Evolutionary conservation across 2,329 filamentous ascomycete species (phyloP).

Genomic region (Ceratocystis eucalypticola): DNA sequence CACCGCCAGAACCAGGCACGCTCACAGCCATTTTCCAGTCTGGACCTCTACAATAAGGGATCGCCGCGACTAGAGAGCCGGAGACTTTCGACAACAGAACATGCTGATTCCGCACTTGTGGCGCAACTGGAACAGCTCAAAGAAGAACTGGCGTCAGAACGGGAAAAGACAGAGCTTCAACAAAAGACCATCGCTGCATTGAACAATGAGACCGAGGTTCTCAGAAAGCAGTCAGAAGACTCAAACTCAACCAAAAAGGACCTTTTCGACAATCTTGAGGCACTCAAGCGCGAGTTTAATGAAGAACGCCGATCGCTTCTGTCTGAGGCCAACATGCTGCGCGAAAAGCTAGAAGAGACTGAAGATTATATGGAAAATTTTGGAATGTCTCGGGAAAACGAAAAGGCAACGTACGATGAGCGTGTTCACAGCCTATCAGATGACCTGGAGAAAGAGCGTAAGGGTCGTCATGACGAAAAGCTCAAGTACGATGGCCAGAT

Average conservation of each 20-base stretch:
- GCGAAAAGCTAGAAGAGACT: constrained; percentile 66
- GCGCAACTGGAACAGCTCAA: constrained; percentile 44
- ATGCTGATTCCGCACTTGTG: neutral
- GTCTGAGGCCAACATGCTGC: constrained; percentile 62
- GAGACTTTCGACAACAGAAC: constrained; percentile 27
- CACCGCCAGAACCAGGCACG: constrained; percentile 59
- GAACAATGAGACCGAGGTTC: neutral
- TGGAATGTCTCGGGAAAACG: constrained; percentile 69
- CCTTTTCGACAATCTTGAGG: constrained; percentile 86
- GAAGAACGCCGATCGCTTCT: constrained; percentile 74
- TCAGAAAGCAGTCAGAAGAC: constrained; percentile 53
- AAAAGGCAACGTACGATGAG: constrained; percentile 57
- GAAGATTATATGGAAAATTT: constrained; percentile 87
- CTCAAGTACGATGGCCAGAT: constrained; percentile 49
- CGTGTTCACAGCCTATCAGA: constrained; percentile 53
- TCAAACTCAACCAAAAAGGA: constrained; percentile 86
- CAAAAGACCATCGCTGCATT: constrained; percentile 55
- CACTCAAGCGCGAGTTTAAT: constrained; percentile 75
- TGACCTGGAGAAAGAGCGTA: constrained; percentile 52
- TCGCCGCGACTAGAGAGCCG: constrained; percentile 34
- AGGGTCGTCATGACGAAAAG: constrained; percentile 42
- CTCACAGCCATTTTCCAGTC: constrained; percentile 39
- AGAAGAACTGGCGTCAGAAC: constrained; percentile 61
- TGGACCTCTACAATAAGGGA: constrained; percentile 22
- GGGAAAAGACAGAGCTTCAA: constrained; percentile 49